Base-by-base conservation (phyloP, 495 filamentous ascomycete genomes). In the Aspergillus conjunctus region DNA sequence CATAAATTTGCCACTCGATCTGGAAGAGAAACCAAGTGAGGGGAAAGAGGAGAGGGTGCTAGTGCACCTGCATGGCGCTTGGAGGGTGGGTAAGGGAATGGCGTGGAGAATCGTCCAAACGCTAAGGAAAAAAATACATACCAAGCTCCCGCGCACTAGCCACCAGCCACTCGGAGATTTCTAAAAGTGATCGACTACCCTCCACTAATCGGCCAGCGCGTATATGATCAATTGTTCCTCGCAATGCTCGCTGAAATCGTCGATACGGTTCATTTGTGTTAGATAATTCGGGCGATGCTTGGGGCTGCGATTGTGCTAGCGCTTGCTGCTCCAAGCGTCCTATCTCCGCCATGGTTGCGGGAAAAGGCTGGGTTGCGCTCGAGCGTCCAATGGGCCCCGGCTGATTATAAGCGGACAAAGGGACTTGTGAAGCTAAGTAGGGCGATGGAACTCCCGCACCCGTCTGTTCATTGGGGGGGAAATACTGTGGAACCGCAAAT, bases 131-230 rank as follows among this genome's bases (percentile, higher is more conserved):
- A 62, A 66, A 64, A 76, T n/a, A n/a, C 90, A 74, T 85, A 97
- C 94, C 92, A 68, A 98, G 79, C 59, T 90, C 86, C 66, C 85
- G 86, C 37, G 90, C 91, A 73, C 93, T 88, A 45, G 86, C 82
- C 61, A 97, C 74, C 46, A 98, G 77, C 90, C 92, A 97, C 58
- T 90, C 85, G 21, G 92, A 95, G 63, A 97, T 84, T 58, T 87
- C 80, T 50, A 95, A 73, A 30, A 98, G 79, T 15, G 87, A 88
- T 61, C 80, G 79, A 62, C 87, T 88, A 33, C 92, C 91, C 56
- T 91, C 83, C 39, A 83, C 79, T 66, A 98, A 81, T 60, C 82
- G 74, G n/a, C 91, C 89, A 61, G 84, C 83, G 56, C 84, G 86
- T 54, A 88, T 88, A 61, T 89, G 83, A 63, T 89, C 85, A 67